A percentile compares a stretch with the other conserved stretches of the same genome.
Conservation (phyloP, 2,329 filamentous ascomycete genomes). For the Leptographium radiaticola region DNA sequence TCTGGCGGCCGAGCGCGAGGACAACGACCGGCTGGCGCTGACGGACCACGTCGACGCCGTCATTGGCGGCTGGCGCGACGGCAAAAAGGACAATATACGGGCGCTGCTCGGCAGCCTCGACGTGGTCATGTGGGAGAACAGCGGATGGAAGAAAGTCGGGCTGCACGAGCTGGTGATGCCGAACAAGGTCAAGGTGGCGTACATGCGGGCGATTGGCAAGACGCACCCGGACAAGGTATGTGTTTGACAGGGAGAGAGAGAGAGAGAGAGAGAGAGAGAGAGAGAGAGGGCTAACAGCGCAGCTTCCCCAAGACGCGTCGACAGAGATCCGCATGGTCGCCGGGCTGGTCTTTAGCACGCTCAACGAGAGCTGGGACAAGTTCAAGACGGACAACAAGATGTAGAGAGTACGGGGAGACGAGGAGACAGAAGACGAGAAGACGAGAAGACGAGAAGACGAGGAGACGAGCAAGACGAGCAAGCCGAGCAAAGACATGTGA, state of each 20-base stretch:
- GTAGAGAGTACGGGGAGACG: constrained; percentile 31
- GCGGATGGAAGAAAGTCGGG: constrained; percentile 93
- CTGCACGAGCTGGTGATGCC: constrained; percentile 87
- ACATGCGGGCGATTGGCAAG: constrained; percentile 99
- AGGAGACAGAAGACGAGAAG: constrained; percentile 24
- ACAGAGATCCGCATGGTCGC: constrained; percentile 56
- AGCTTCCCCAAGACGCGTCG: constrained; percentile 51
- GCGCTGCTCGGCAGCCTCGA: constrained; percentile 81
- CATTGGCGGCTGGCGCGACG: constrained; percentile 71
- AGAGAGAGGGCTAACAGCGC: not conserved
- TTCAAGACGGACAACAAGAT: constrained; percentile 58
- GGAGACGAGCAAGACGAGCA: no score
- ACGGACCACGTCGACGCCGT: constrained; percentile 73
- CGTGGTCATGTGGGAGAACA: constrained; percentile 77
- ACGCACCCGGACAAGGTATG: constrained; percentile 94
- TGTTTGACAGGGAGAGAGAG: no score
- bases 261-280: not conserved
- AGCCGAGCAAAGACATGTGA: no score
- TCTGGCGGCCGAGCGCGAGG: constrained; percentile 68
- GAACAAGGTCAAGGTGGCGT: constrained; percentile 90
- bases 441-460: constrained; percentile 8
- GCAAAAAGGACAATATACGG: constrained; percentile 84
- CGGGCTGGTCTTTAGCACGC: constrained; percentile 50
- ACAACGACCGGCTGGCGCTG: constrained; percentile 86
- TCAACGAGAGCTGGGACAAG: constrained; percentile 63